phyloP scores from a whole-genome alignment of 768 basidiomycete species.

The Russula dissimulans region DNA sequence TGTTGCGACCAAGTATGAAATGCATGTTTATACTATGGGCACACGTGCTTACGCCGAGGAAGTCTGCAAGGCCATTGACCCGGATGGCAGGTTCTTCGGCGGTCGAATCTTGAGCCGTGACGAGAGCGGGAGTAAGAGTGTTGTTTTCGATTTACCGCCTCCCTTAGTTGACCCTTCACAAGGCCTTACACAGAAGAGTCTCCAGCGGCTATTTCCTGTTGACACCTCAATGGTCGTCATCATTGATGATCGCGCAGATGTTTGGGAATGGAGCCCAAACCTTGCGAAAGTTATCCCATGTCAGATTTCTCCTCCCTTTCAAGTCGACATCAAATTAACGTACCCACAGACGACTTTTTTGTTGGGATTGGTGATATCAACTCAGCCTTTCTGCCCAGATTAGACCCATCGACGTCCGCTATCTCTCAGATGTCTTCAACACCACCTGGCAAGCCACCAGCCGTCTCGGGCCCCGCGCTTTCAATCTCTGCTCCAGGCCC shows the following conservation, averaged over 20 bases:
- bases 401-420: slow-evolving; percentile 43
- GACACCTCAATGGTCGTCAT: slow-evolving; percentile 99
- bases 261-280: slow-evolving; percentile 98
- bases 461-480: neutral
- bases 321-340: slow-evolving; percentile 18
- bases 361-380: slow-evolving; percentile 98
- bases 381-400: slow-evolving; percentile 82
- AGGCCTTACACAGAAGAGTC: slow-evolving; percentile 65
- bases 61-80: slow-evolving; percentile 91
- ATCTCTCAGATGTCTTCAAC: slow-evolving; percentile 22
- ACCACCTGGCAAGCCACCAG: neutral
- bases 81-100: slow-evolving; percentile 75
- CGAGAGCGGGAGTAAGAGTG: slow-evolving; percentile 84
- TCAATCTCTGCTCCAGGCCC: slow-evolving; percentile 5
- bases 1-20: slow-evolving; percentile 78
- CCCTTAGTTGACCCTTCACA: slow-evolving; percentile 1
- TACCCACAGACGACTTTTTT: slow-evolving; percentile 82
- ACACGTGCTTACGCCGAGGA: slow-evolving; percentile 94
- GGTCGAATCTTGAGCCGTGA: slow-evolving; percentile 86
- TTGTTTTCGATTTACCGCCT: neutral
- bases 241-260: slow-evolving; percentile 96
- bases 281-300: slow-evolving; percentile 95
- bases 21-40: slow-evolving; percentile 99
- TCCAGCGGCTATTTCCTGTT: slow-evolving; percentile 89
- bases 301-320: slow-evolving; percentile 32